Base-by-base conservation (phyloP, 345 rosid genomes). In the Bruguiera gymnorhiza region DNA sequence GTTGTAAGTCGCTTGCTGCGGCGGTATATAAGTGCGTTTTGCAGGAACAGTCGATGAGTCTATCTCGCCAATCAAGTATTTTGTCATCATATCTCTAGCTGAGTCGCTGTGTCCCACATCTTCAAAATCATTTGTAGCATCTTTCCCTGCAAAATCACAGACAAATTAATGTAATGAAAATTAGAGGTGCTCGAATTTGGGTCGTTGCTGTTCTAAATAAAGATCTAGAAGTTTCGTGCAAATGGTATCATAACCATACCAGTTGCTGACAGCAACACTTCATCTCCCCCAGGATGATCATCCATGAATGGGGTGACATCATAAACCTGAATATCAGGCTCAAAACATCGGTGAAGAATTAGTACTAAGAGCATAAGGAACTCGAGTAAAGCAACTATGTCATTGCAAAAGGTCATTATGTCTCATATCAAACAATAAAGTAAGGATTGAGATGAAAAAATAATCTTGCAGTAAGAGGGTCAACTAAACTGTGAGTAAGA, bases 221-320 rank as follows among this genome's bases (percentile, higher is more conserved):
- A 48, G 15, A 24, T 48, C 27, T 23, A 20, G 11, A 29, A 20
- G 29, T 56, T 24, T 24, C 31, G 24, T 56, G 16, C 16, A 27
- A 9, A 56, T 24, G 60, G 60, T 56, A 39, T 59, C 20, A 62
- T 9, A 31, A 53, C 58, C 65, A 15, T 73, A 92, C 99, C 90
- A n/a, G 97, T 95, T 62, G 96, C 85, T 3, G 99, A 88, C 73
- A 95, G 74, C 83, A 95, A 80, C 56, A 92, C 98, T 74, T 95
- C 99, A 75, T 90, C 98, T 8, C 99, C 99, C 71, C 99, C 99
- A 7, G 99, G 99, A 76, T 95, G 99, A 84, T 92, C 99, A 50
- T 95, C 97, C 99, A 95, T 88, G 82, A 95, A 95, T 2, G 94
- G 76, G 31, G 98, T 90, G 66, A 95, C 96, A 81, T 95, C 97